These are phyloP conservation scores for Echinosophora koreensis DNA, from an alignment of 306 rosid species.

Conservation along the genomic window DNA sequence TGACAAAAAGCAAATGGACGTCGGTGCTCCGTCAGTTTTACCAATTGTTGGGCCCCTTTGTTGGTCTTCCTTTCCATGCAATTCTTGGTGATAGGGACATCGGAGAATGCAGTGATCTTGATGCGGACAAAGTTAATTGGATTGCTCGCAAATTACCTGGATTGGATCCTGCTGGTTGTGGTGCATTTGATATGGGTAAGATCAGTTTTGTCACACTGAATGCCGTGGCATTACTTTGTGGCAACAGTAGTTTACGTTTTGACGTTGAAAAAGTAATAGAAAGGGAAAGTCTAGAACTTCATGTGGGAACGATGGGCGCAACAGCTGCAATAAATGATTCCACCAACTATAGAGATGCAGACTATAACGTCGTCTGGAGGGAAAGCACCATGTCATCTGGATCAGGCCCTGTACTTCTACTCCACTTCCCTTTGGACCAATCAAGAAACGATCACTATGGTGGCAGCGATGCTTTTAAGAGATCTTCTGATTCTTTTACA, in stretches of 20 bases:
- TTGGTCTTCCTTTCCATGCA: slow-evolving; percentile 65
- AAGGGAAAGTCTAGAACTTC: slow-evolving; percentile 64
- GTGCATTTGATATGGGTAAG: slow-evolving; percentile 68
- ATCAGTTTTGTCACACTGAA: slow-evolving; percentile 72
- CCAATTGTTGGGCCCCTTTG: slow-evolving; percentile 63
- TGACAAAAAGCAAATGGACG: slow-evolving; percentile 56
- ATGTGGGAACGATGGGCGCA: slow-evolving; percentile 25
- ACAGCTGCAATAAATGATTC: slow-evolving; percentile 24
- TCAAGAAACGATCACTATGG: slow-evolving; percentile 19
- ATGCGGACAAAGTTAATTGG: slow-evolving; percentile 54
- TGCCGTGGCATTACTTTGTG: slow-evolving; percentile 71
- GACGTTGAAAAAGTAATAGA: slow-evolving; percentile 72
- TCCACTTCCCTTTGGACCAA: slow-evolving; percentile 66
- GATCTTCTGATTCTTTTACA: slow-evolving; percentile 26
- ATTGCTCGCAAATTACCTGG: slow-evolving; percentile 62
- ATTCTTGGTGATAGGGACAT: slow-evolving; percentile 77
- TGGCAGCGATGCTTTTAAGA: slow-evolving; percentile 37
- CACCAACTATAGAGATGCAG: slow-evolving; percentile 20
- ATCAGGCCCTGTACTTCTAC: slow-evolving; percentile 73
- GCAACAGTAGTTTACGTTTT: slow-evolving; percentile 59
- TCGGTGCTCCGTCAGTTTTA: slow-evolving; percentile 63
- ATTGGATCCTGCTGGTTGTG: slow-evolving; percentile 65
- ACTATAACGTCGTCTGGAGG: slow-evolving; percentile 55
- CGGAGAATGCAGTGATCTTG: slow-evolving; percentile 58
- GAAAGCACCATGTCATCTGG: slow-evolving; percentile 53